Evolutionary conservation across 331 rosid genomes (phyloP).

Genomic region (Erythrophleum ivorense): DNA sequence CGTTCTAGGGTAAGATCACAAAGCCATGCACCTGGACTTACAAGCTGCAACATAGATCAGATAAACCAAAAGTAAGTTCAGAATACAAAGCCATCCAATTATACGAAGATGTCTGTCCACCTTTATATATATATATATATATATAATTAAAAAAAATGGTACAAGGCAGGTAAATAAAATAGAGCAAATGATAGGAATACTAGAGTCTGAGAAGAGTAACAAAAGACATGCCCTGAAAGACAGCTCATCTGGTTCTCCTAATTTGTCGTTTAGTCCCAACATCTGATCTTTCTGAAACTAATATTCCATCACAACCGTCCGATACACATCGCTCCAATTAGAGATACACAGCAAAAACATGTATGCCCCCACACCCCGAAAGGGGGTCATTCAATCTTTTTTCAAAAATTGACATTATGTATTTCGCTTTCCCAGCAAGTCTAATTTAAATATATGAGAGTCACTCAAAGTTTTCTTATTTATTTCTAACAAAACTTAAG

Average conservation of each 20-base stretch:
- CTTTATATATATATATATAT: too few species aligned
- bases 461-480: too few species aligned
- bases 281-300: not conserved
- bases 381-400: too few species aligned
- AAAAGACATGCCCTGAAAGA: not conserved
- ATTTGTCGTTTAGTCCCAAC: slow-evolving; percentile 4
- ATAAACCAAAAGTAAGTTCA: slow-evolving; percentile 4
- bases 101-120: not conserved
- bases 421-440: too few species aligned
- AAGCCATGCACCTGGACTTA: slow-evolving; percentile 91
- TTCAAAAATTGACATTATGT: too few species aligned
- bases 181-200: too few species aligned
- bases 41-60: slow-evolving; percentile 56
- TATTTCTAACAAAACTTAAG: too few species aligned
- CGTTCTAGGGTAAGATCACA: slow-evolving; percentile 87
- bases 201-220: not conserved
- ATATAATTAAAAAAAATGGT: too few species aligned
- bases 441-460: too few species aligned
- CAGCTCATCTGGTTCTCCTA: not conserved
- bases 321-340: not conserved
- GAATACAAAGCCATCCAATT: not conserved
- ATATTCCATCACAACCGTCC: slow-evolving; percentile 11
- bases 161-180: too few species aligned
- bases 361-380: not conserved
- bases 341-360: not conserved